Percentiles rank a stretch among this genome's conserved stretches.
Conservation (phyloP, 2,329 filamentous ascomycete species). For the Teratosphaeriaceae sp. region DNA sequence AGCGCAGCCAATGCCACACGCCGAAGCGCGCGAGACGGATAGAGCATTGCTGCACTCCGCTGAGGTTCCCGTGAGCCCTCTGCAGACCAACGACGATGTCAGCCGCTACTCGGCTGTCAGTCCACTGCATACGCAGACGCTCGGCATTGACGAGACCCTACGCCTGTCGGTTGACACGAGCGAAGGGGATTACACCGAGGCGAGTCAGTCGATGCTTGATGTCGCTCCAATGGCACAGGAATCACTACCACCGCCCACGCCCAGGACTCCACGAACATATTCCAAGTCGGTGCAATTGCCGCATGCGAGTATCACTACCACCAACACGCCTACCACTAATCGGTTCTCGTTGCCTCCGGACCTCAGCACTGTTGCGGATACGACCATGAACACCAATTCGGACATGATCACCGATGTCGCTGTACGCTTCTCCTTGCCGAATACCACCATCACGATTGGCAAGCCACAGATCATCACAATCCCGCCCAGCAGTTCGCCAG, state of each 20-base stretch:
- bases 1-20: no score
- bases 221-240: conserved; percentile 12
- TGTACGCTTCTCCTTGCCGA: conserved; percentile 31
- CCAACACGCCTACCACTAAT: conserved; percentile 19
- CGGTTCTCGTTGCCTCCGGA: conserved; percentile 27
- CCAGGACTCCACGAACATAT: conserved; percentile 25
- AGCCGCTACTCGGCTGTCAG: conserved; percentile 28
- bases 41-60: not conserved
- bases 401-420: conserved; percentile 31
- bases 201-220: conserved; percentile 7
- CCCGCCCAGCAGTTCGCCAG: conserved; percentile 23
- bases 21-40: not conserved
- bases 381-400: conserved; percentile 24
- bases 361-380: conserved; percentile 26
- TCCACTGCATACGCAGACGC: conserved; percentile 25
- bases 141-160: conserved; percentile 25
- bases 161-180: conserved; percentile 5
- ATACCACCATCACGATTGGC: conserved; percentile 29
- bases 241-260: conserved; percentile 20
- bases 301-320: conserved; percentile 14
- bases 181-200: conserved; percentile 6
- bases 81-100: conserved; percentile 24
- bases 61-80: conserved; percentile 24
- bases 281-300: conserved; percentile 29
- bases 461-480: conserved; percentile 30